Conservation (phyloP, 208 protist genomes). For the Angomonas deanei region DNA sequence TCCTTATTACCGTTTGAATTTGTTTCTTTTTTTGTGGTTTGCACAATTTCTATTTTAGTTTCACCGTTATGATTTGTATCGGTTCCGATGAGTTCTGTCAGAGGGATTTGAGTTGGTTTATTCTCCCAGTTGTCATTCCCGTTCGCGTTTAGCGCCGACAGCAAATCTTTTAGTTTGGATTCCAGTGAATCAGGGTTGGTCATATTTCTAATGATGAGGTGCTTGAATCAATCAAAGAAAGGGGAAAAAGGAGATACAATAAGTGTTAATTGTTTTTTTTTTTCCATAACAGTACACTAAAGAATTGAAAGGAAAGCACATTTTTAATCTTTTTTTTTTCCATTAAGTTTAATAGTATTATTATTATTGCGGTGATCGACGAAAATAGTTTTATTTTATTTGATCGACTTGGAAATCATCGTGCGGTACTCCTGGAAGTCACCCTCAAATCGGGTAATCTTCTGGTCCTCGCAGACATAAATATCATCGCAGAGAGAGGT, state of each 20-base stretch:
- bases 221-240: not conserved
- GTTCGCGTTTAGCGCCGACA: constrained; percentile 25
- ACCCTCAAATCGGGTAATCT: constrained; percentile 74
- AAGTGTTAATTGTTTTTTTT: not conserved
- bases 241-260: not conserved
- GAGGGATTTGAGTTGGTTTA: constrained; percentile 26
- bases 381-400: constrained; percentile 35
- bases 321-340: constrained; percentile 1
- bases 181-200: not conserved
- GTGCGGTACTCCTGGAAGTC: constrained; percentile 89
- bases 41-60: not conserved
- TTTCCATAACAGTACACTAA: not conserved
- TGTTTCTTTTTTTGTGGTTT: not conserved
- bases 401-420: constrained; percentile 63
- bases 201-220: not conserved
- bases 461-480: constrained; percentile 77
- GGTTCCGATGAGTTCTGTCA: constrained; percentile 9
- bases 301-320: not conserved
- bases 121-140: constrained; percentile 26
- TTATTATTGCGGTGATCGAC: too few species aligned
- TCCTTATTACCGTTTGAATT: not conserved
- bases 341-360: too few species aligned
- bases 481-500: constrained; percentile 90
- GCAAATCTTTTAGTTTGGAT: constrained; percentile 14
- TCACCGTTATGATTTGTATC: not conserved